Percentiles rank a stretch among this genome's conserved stretches.
Conservation (phyloP, 108 stramenopile species). For the Cyclotella choctawhatcheeana region DNA sequence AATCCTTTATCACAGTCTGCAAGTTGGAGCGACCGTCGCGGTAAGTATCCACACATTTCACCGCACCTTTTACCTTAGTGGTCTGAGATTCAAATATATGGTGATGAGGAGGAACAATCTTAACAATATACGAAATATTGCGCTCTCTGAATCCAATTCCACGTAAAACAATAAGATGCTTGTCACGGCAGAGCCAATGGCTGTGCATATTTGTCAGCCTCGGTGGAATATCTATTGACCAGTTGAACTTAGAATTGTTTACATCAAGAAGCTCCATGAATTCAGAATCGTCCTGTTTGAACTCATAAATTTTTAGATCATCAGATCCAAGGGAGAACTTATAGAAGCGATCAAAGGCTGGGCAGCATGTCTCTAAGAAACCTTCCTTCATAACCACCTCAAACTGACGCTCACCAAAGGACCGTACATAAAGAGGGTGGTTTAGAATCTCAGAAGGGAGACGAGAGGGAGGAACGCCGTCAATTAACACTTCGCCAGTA, state of each 20-base stretch:
- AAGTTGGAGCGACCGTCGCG: neutral
- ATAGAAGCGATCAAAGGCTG: slow-evolving; percentile 29
- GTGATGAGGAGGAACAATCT: neutral
- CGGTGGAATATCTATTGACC: slow-evolving; percentile 46
- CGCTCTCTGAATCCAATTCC: slow-evolving; percentile 35
- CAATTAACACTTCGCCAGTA: slow-evolving; percentile 55
- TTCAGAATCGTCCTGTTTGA: slow-evolving; percentile 30
- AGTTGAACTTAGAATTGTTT: slow-evolving; percentile 6
- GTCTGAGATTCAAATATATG: neutral
- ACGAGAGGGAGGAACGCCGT: slow-evolving; percentile 56
- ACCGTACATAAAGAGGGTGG: slow-evolving; percentile 22
- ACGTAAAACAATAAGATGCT: slow-evolving; percentile 36
- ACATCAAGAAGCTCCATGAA: slow-evolving; percentile 48
- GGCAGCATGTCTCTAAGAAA: slow-evolving; percentile 31
- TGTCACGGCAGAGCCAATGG: slow-evolving; percentile 54
- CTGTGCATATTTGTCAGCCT: slow-evolving; percentile 51
- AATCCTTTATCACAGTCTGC: neutral
- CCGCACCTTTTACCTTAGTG: neutral
- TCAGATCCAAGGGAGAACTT: slow-evolving; percentile 13
- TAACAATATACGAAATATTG: slow-evolving; percentile 24
- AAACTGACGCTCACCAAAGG: slow-evolving; percentile 43
- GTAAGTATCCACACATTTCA: slow-evolving; percentile 27
- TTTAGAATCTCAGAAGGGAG: slow-evolving; percentile 45
- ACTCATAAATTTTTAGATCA: slow-evolving; percentile 18
- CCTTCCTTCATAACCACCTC: slow-evolving; percentile 33